Evolutionary conservation across 176 grass and related monocot species (phyloP).

Genomic region (Oryza nivara): DNA sequence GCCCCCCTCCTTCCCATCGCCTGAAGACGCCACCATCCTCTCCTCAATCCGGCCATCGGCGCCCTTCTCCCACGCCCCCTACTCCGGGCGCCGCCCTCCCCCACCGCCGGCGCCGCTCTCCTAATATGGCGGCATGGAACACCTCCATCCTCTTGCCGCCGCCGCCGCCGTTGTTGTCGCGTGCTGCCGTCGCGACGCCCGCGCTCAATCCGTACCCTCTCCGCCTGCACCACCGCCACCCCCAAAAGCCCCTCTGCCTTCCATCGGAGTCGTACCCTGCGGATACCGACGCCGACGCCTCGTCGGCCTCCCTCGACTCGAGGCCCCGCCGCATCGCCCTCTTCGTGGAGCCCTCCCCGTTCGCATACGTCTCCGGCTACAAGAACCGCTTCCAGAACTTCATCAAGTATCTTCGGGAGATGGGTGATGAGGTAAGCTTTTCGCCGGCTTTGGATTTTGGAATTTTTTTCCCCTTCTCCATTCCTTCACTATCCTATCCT

Average conservation of each 20-base stretch:
- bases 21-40: too few relatives aligned
- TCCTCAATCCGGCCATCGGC: too few relatives aligned
- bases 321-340: constrained; percentile 86
- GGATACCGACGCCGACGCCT: not conserved
- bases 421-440: constrained; percentile 76
- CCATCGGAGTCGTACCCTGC: not conserved
- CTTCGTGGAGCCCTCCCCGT: constrained; percentile 91
- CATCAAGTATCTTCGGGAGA: constrained; percentile 87
- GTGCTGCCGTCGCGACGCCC: not conserved
- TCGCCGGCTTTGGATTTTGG: not conserved
- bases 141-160: constrained; percentile 19
- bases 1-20: too few relatives aligned
- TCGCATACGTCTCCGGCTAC: constrained; percentile 92
- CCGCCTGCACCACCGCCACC: not conserved
- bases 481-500: not conserved
- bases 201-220: not conserved
- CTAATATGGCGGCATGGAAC: constrained; percentile 2
- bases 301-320: constrained; percentile 12
- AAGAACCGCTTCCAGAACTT: constrained; percentile 99
- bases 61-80: too few relatives aligned
- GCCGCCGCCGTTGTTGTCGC: not conserved
- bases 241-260: not conserved
- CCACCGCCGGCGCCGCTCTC: too few relatives aligned
- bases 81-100: too few relatives aligned
- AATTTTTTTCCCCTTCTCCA: not conserved